A percentile compares a stretch with the other conserved stretches of the same genome.
These are phyloP conservation scores for Cladophialophora psammophila DNA, from an alignment of 2,329 filamentous ascomycete species.

Conservation along the genomic window DNA sequence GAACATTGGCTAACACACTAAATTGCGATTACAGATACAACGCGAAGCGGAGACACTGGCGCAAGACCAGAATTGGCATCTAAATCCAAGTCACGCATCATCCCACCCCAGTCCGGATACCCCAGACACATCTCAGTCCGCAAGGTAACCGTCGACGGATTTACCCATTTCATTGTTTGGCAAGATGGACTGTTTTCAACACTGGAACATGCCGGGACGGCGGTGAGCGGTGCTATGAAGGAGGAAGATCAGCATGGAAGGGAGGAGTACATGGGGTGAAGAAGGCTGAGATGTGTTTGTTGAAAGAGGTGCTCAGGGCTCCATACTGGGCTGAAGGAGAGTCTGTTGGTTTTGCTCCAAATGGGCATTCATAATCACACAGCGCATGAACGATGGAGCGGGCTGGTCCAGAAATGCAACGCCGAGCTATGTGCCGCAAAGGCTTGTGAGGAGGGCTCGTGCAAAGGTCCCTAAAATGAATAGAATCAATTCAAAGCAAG, in stretches of 20 bases:
- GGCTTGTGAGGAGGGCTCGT: neutral
- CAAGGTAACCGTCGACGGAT: neutral
- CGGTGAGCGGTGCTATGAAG: neutral
- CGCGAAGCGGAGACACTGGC: slow-evolving; percentile 99
- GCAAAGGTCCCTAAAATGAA: neutral
- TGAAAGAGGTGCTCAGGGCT: neutral
- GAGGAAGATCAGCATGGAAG: neutral
- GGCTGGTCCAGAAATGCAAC: neutral
- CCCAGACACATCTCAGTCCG: neutral
- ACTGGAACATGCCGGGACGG: neutral
- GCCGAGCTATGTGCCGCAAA: neutral
- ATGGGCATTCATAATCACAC: neutral
- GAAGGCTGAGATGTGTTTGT: neutral
- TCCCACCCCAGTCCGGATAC: neutral
- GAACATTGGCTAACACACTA: slow-evolving; percentile 16
- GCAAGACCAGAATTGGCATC: slow-evolving; percentile 99
- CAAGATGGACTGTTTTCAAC: neutral
- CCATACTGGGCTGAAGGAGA: neutral
- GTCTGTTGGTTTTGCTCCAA: neutral
- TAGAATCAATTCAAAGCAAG: neutral
- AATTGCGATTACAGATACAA: slow-evolving; percentile 77
- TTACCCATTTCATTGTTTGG: neutral
- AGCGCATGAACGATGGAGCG: neutral
- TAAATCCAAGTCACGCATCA: slow-evolving; percentile 62
- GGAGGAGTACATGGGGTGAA: neutral